A percentile compares a stretch with the other conserved stretches of the same genome.
Conservation (phyloP, 495 filamentous ascomycete species). For the Tetracladium setigerum region DNA sequence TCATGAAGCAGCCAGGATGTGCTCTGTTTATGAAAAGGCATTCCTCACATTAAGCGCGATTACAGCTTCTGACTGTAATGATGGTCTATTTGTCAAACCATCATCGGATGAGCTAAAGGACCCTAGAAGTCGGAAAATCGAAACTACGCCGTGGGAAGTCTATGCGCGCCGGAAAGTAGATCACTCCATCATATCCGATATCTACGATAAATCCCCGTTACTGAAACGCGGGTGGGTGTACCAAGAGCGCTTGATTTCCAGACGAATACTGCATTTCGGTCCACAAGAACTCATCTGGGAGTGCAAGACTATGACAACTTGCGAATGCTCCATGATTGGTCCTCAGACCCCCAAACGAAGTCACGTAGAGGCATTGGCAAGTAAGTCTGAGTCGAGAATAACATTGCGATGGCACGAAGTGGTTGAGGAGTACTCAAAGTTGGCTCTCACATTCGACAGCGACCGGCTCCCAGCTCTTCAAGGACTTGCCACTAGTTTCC, state of each 20-base stretch:
- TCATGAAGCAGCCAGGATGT: constrained; percentile 11
- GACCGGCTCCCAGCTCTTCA: constrained; percentile 3
- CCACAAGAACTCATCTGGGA: constrained; percentile 17
- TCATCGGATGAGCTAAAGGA: too few relatives aligned
- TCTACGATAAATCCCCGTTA: too few relatives aligned
- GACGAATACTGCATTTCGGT: constrained; percentile 19
- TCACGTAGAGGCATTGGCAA: too few relatives aligned
- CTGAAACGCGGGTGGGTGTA: constrained; percentile 17
- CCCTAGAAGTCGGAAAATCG: too few relatives aligned
- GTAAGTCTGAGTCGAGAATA: too few relatives aligned
- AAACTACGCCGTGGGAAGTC: too few relatives aligned
- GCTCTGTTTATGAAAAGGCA: constrained; percentile 9
- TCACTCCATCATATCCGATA: too few relatives aligned
- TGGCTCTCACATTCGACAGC: constrained; percentile 2
- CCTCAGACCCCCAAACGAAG: too few relatives aligned
- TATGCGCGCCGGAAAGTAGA: too few relatives aligned
- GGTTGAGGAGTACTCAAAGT: background rate
- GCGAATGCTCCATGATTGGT: too few relatives aligned
- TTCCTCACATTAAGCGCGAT: constrained; percentile 13
- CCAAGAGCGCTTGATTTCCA: constrained; percentile 20
- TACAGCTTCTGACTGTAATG: too few relatives aligned
- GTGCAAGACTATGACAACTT: constrained; percentile 5
- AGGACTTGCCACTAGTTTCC: background rate
- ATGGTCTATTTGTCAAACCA: too few relatives aligned
- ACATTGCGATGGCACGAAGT: constrained; percentile 4